Evolutionary conservation across 2,329 filamentous ascomycete genomes (phyloP).

Genomic region (Penicillium brevicompactum): DNA sequence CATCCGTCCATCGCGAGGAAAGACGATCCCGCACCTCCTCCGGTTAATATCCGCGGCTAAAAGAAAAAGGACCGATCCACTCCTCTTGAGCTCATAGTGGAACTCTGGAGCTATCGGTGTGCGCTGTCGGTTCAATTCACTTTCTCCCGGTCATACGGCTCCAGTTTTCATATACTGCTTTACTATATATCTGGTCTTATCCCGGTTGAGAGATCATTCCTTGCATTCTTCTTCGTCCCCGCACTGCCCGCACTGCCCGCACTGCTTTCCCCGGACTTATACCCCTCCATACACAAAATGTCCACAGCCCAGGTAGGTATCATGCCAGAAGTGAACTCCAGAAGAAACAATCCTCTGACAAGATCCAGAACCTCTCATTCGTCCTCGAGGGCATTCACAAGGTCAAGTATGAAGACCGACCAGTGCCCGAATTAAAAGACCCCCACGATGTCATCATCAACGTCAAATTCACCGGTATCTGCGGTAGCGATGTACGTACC

Average conservation of each 20-base stretch:
- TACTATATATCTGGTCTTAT: not conserved
- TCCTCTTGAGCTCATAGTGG: not conserved
- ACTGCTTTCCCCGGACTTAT: slow-evolving; percentile 6
- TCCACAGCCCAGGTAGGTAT: slow-evolving; percentile 23
- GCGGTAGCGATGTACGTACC: slow-evolving; percentile 73
- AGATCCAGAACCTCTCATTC: slow-evolving; percentile 74
- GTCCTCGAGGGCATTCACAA: slow-evolving; percentile 75
- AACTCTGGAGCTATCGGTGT: slow-evolving; percentile 12
- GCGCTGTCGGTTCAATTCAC: slow-evolving; percentile 20
- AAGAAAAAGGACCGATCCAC: slow-evolving; percentile 1
- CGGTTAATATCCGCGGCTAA: slow-evolving; percentile 14
- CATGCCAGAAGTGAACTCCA: not conserved
- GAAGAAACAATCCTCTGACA: not conserved
- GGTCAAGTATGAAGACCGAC: slow-evolving; percentile 74
- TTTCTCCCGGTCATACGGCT: slow-evolving; percentile 15
- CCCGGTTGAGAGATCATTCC: not conserved
- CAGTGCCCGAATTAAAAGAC: slow-evolving; percentile 66
- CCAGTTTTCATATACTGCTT: not conserved
- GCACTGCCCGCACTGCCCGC: slow-evolving; percentile 5
- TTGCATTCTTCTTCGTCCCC: not conserved
- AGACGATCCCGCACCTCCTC: not conserved
- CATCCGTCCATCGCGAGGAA: not conserved
- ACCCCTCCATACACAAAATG: slow-evolving; percentile 2
- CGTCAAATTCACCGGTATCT: slow-evolving; percentile 85
- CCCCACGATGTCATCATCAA: slow-evolving; percentile 78